These are phyloP conservation scores for Calonectria pauciramosa DNA, from an alignment of 2,329 filamentous ascomycete genomes.

Conservation along the genomic window DNA sequence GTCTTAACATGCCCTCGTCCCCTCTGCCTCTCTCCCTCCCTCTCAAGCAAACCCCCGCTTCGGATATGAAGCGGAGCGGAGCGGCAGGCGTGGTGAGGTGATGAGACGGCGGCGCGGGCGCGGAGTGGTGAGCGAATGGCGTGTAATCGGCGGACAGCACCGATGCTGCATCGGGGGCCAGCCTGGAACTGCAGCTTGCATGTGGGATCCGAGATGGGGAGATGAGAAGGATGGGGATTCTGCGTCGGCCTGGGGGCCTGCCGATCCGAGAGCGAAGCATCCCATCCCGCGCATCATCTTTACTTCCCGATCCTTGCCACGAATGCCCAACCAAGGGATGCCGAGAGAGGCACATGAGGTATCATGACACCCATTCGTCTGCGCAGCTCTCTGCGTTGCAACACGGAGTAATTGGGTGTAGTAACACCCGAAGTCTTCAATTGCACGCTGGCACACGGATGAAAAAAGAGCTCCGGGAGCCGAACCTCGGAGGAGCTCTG, in stretches of 20 bases:
- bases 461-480: neutral
- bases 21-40: neutral
- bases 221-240: neutral
- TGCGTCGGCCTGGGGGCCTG: slow-evolving; percentile 9
- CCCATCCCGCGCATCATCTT: slow-evolving; percentile 16
- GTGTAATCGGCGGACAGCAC: slow-evolving; percentile 28
- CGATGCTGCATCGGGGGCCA: slow-evolving; percentile 24
- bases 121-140: slow-evolving; percentile 20
- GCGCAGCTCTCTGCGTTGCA: neutral
- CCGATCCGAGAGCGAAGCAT: slow-evolving; percentile 23
- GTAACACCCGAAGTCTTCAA: neutral
- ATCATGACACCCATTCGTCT: slow-evolving; percentile 12
- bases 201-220: slow-evolving; percentile 22
- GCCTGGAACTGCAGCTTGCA: slow-evolving; percentile 18
- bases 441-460: neutral
- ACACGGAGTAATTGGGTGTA: neutral
- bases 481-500: slow-evolving; percentile 25
- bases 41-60: neutral
- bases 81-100: slow-evolving; percentile 8
- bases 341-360: slow-evolving; percentile 11
- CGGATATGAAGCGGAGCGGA: slow-evolving; percentile 20
- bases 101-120: neutral
- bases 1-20: neutral
- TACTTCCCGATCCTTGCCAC: slow-evolving; percentile 14
- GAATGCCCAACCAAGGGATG: slow-evolving; percentile 10